Base-by-base conservation (phyloP, 257 asterid genomes). In the Prunella vulgaris region DNA sequence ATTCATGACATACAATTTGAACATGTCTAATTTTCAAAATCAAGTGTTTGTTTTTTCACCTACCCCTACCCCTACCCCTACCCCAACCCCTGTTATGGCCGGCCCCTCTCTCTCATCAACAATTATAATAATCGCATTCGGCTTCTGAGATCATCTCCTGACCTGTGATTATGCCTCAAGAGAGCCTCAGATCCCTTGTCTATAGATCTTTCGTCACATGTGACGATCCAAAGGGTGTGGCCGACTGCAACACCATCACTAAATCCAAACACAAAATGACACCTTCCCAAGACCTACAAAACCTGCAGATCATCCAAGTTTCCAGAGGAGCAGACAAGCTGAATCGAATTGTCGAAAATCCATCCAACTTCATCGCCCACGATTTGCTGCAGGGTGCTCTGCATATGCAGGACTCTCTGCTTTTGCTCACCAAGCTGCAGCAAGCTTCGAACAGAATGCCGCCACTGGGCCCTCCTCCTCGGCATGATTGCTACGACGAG, bases 151-250 rank as follows among this genome's bases (percentile, higher is more conserved):
- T 12, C 64, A 58, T 5, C 25, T 24, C n/a, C n/a, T 21, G 32
- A 25, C 33, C 18, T 3, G 24, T 56, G 88, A 87, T 81, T 64
- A 90, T 84, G 87, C 88, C 87, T 81, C 90, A 80, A 66, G 90
- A 84, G 80, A 77, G 85, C 27, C 56, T 75, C 27, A 87, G 84
- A 83, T 87, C 97, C 58, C 82, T 60, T 62, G 84, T 75, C 25
- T 86, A 84, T 67, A 78, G 91, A 84, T 84, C 95, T 27, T 84
- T 90, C 13, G 76, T 90, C 80, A 81, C 87, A 5, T 90, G 97
- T 27, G 90, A 84, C 68, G 95, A 85, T 71, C 87, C 93, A 2
- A 88, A 78, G 75, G 97, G 97, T 5, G 86, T 90, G 38, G 85
- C 62, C 56, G 95, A 90, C 35, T 75, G 88, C 7, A 84, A 78